Conservation (phyloP, 2,329 filamentous ascomycete species). For the Phaeosphaeria sp. region DNA sequence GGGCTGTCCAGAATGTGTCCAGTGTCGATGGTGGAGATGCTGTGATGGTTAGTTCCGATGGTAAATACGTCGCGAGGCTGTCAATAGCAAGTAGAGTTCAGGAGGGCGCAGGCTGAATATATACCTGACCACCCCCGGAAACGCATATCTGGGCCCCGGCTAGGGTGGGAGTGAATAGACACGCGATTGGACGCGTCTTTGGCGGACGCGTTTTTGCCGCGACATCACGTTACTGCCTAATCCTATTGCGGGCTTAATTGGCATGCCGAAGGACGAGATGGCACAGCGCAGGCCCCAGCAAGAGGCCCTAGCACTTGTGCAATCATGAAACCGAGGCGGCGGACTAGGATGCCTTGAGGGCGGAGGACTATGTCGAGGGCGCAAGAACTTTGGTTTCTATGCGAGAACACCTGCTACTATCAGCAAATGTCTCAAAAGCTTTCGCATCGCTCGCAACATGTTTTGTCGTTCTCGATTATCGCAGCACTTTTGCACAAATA, state of each 20-base stretch:
- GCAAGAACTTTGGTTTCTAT: conserved; percentile 1
- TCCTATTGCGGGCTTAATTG: conserved; percentile 30
- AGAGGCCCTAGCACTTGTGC: conserved; percentile 34
- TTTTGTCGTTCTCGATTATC: background rate
- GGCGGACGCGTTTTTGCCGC: conserved; percentile 36
- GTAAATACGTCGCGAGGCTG: conserved; percentile 37
- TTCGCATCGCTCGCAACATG: background rate
- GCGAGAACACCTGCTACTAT: background rate
- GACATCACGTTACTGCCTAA: conserved; percentile 46
- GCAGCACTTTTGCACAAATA: conserved; percentile 1
- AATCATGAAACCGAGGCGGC: conserved; percentile 35
- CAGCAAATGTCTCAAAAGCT: background rate
- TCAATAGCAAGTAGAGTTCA: conserved; percentile 29
- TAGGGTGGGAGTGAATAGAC: conserved; percentile 27
- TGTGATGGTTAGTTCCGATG: conserved; percentile 27
- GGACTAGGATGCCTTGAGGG: conserved; percentile 22
- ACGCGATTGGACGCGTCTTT: conserved; percentile 47
- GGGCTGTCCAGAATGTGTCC: background rate
- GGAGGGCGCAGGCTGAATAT: conserved; percentile 38
- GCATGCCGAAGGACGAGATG: conserved; percentile 21
- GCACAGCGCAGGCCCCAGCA: conserved; percentile 24
- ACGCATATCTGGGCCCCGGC: conserved; percentile 40
- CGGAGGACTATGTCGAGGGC: conserved; percentile 12
- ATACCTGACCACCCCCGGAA: conserved; percentile 42
- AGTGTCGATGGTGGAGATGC: background rate